Conservation (phyloP, 2,329 filamentous ascomycete genomes). For the Dissoconium aciculare region DNA sequence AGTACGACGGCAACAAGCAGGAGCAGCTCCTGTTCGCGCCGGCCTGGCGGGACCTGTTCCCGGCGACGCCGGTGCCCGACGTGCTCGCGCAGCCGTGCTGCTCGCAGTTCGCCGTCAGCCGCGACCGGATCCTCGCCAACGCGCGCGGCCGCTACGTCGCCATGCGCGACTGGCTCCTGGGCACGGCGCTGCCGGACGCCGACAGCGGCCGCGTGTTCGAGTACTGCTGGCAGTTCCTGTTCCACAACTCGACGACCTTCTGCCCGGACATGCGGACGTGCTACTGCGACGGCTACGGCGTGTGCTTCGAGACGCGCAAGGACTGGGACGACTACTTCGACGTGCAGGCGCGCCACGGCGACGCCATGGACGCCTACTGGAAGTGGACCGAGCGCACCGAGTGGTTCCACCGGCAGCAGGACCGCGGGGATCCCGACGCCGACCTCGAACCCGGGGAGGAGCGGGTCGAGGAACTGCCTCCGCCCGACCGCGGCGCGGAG, state of each 20-base stretch:
- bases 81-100: slow-evolving; percentile 48
- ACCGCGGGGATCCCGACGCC: slow-evolving; percentile 24
- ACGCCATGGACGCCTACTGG: slow-evolving; percentile 29
- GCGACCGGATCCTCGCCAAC: slow-evolving; percentile 40
- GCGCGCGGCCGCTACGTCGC: slow-evolving; percentile 40
- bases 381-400: slow-evolving; percentile 25
- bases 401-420: slow-evolving; percentile 22
- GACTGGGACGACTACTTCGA: slow-evolving; percentile 37
- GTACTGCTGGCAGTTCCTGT: slow-evolving; percentile 50
- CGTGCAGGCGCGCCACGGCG: slow-evolving; percentile 26
- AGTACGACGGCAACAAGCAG: slow-evolving; percentile 24
- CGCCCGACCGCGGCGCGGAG: slow-evolving; percentile 3
- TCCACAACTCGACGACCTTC: slow-evolving; percentile 35
- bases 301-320: slow-evolving; percentile 42
- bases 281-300: slow-evolving; percentile 49
- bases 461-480: slow-evolving; percentile 2
- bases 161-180: slow-evolving; percentile 46
- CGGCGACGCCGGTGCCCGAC: slow-evolving; percentile 30
- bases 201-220: slow-evolving; percentile 47
- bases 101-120: slow-evolving; percentile 47
- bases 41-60: slow-evolving; percentile 34
- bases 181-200: slow-evolving; percentile 39
- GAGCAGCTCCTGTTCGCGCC: slow-evolving; percentile 32
- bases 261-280: slow-evolving; percentile 42
- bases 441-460: slow-evolving; percentile 24